These are phyloP conservation scores for Neoarthrinium moseri DNA, from an alignment of 2,329 filamentous ascomycete genomes.

Conservation along the genomic window DNA sequence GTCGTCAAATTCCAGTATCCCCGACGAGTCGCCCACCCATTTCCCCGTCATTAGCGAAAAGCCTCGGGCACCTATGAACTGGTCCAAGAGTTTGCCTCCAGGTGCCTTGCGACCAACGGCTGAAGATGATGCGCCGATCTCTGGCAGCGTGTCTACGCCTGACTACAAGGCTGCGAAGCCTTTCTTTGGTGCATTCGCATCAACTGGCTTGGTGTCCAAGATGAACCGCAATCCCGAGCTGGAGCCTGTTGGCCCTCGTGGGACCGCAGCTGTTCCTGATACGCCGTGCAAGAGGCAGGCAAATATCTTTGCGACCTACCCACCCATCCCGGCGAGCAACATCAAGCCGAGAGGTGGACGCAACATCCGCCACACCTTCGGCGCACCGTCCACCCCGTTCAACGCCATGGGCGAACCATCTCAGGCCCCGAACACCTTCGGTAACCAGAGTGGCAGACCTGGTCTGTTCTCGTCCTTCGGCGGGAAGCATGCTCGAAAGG, in stretches of 20 bases:
- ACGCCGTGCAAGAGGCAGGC: conserved; percentile 91
- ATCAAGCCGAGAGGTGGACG: conserved; percentile 61
- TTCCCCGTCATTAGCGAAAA: conserved; percentile 54
- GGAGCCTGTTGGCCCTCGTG: conserved; percentile 51
- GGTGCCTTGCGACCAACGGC: conserved; percentile 25
- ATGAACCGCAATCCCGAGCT: conserved; percentile 82
- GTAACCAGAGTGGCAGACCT: conserved; percentile 58
- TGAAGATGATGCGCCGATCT: conserved; percentile 15
- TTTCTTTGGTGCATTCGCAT: conserved; percentile 83
- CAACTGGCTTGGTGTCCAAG: conserved; percentile 92
- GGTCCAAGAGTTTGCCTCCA: conserved; percentile 72
- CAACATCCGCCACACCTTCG: conserved; percentile 69
- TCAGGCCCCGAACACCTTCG: conserved; percentile 42
- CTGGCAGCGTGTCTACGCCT: conserved; percentile 65
- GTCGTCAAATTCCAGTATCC: conserved; percentile 75
- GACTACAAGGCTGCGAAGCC: conserved; percentile 77
- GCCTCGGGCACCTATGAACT: conserved; percentile 50
- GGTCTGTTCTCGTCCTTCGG: conserved; percentile 65
- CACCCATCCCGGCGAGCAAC: conserved; percentile 55
- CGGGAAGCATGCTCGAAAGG: conserved; percentile 45
- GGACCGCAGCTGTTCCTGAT: conserved; percentile 73
- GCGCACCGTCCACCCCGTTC: conserved; percentile 79
- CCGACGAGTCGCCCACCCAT: conserved; percentile 66
- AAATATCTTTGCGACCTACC: conserved; percentile 67
- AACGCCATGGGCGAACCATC: conserved; percentile 52